A percentile compares a stretch with the other conserved stretches of the same genome.
Conservation (phyloP, 2,329 filamentous ascomycete species). For the Fusarium miscanthi region DNA sequence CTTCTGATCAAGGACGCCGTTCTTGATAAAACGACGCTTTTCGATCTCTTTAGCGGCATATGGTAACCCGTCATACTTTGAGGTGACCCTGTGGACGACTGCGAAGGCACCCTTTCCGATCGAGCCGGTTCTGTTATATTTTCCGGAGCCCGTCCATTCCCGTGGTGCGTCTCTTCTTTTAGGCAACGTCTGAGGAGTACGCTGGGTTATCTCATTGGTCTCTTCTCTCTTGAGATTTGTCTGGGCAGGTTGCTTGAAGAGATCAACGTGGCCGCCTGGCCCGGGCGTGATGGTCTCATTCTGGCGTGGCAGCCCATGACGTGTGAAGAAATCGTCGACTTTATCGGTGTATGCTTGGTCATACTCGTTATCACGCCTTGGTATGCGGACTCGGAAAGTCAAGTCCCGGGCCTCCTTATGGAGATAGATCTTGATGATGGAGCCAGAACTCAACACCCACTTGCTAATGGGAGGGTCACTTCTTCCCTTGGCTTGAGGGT, state of each 20-base stretch:
- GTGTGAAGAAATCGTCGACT: constrained; percentile 71
- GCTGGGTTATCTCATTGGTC: constrained; percentile 32
- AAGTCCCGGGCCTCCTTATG: constrained; percentile 68
- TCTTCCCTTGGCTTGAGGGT: constrained; percentile 51
- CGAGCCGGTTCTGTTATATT: constrained; percentile 83
- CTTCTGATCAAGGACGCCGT: constrained; percentile 88
- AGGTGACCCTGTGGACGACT: constrained; percentile 89
- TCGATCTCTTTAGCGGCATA: constrained; percentile 96
- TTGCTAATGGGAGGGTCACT: constrained; percentile 49
- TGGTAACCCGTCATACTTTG: constrained; percentile 82
- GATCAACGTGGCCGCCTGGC: constrained; percentile 58
- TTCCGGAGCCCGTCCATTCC: constrained; percentile 85
- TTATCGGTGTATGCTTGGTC: constrained; percentile 75
- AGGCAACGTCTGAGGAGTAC: constrained; percentile 21
- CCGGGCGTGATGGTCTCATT: constrained; percentile 61
- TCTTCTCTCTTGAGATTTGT: constrained; percentile 34
- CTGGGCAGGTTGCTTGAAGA: constrained; percentile 47
- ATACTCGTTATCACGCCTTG: constrained; percentile 75
- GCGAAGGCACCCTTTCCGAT: constrained; percentile 97
- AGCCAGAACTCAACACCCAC: constrained; percentile 77
- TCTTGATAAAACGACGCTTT: constrained; percentile 92
- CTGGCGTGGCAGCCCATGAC: constrained; percentile 48
- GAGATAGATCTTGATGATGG: constrained; percentile 76
- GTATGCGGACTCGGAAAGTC: constrained; percentile 87
- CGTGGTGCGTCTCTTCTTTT: constrained; percentile 52